Base-by-base conservation (phyloP, 805 yeast genomes). In the Blastobotrys chiropterorum region DNA sequence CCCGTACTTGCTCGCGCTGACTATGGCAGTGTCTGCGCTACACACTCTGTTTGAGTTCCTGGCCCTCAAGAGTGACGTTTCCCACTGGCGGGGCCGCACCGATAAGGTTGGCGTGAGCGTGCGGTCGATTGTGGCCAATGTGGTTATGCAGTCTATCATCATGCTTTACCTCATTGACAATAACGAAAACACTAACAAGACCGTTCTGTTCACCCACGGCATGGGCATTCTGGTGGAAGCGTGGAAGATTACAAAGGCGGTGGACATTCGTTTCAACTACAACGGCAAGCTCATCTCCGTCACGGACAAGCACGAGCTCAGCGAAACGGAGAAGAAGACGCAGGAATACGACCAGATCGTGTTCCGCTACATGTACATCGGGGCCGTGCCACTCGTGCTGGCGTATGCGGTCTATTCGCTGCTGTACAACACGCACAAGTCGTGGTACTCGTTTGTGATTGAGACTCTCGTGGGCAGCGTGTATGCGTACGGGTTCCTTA, bases 391-490 rank as follows among this genome's bases (percentile, higher is more conserved):
- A n/a, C 55, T 72, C 26, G 52, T 72, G 4, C 48, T 59, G 3
- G 69, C 71, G 0, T 72, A 72, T 52, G 68, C 74, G 0, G 59
- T 59, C 4, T 72, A 70, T 56, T 67, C 74, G 2, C 54, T 72
- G 44, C 42, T 68, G 30, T 70, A 72, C 52, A 67, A 69, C 49
- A 70, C 70, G 15, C 67, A 70, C 56, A 71, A 70, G 55, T 71
- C 75, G 6, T 72, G 76, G 75, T 70, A 69, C 58, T 72, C 74
- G 4, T 72, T 72, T 53, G 60, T 69, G 20, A 65, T 72, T 44
- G 62, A 71, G 1, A 67, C 73, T 0, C 59, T 72, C 15, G 75
- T 71, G 34, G 75, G 73, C 0, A 67, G 69, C 20, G 75, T 70
- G 15, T 72, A 72, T 53, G 71, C 74, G 2, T 71, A 71, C 51